Evolutionary conservation across 2,329 filamentous ascomycete species (phyloP).

Genomic region (Exophiala alcalophila): DNA sequence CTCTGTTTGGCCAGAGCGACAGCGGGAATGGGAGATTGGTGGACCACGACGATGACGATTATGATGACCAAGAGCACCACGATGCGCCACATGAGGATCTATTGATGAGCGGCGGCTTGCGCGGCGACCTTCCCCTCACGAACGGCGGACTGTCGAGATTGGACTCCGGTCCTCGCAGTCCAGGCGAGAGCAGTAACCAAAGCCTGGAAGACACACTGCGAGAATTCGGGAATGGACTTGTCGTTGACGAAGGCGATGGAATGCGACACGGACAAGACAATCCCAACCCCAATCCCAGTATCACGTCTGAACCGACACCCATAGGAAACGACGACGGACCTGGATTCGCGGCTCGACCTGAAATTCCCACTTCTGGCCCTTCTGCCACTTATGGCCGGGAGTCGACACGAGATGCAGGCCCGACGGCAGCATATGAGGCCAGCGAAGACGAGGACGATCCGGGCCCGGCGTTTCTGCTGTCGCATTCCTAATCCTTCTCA

Average conservation of each 20-base stretch:
- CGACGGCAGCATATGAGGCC: constrained; percentile 21
- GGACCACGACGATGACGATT: constrained; percentile 13
- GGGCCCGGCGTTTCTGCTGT: constrained; percentile 30
- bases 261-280: constrained; percentile 4
- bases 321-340: no score
- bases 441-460: constrained; percentile 32
- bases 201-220: constrained; percentile 29
- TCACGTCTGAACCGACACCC: background rate
- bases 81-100: constrained; percentile 18
- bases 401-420: background rate
- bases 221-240: constrained; percentile 16
- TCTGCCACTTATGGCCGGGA: background rate
- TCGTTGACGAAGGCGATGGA: constrained; percentile 13
- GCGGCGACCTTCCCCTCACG: background rate
- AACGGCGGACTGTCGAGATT: no score
- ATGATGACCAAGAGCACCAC: constrained; percentile 11
- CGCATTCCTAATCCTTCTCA: constrained; percentile 28
- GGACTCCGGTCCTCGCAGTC: constrained; percentile 10
- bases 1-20: background rate
- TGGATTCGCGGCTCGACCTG: background rate
- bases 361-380: background rate
- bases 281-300: background rate
- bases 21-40: background rate
- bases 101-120: constrained; percentile 3
- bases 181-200: constrained; percentile 25